These are phyloP conservation scores for Fusarium decemcellulare DNA, from an alignment of 2,329 filamentous ascomycete species.

Conservation along the genomic window DNA sequence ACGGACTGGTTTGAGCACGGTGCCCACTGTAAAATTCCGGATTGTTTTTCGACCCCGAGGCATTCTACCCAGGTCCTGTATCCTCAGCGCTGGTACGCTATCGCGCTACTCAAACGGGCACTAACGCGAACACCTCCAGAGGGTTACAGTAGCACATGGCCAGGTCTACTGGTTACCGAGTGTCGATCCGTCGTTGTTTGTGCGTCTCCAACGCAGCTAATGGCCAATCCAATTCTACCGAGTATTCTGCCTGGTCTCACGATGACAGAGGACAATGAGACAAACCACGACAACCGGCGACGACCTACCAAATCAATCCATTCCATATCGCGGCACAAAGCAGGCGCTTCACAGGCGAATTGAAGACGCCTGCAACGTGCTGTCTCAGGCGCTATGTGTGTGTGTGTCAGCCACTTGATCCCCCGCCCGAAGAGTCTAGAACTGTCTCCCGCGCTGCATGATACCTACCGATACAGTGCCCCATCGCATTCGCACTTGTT, in stretches of 20 bases:
- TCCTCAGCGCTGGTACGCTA: neutral
- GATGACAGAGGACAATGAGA: neutral
- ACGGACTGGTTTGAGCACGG: no score
- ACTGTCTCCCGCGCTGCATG: slow-evolving; percentile 20
- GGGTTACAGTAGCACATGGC: slow-evolving; percentile 25
- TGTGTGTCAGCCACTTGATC: slow-evolving; percentile 15
- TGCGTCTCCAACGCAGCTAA: slow-evolving; percentile 1
- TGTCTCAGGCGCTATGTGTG: neutral
- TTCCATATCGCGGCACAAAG: no score
- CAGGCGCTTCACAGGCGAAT: neutral
- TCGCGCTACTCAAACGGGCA: slow-evolving; percentile 18
- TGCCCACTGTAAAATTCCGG: no score
- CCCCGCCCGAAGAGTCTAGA: slow-evolving; percentile 32
- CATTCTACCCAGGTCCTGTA: slow-evolving; percentile 6
- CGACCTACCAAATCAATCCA: no score
- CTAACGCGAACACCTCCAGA: slow-evolving; percentile 43
- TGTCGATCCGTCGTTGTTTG: slow-evolving; percentile 22
- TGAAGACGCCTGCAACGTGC: neutral
- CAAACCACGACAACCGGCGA: no score
- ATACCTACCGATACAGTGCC: neutral
- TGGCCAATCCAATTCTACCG: slow-evolving; percentile 2
- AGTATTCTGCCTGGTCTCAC: neutral
- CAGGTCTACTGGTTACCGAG: slow-evolving; percentile 36
- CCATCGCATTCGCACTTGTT: neutral
- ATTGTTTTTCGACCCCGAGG: neutral